Conservation (phyloP, 75 land plant genomes). For the Pinus tabuliformis region DNA sequence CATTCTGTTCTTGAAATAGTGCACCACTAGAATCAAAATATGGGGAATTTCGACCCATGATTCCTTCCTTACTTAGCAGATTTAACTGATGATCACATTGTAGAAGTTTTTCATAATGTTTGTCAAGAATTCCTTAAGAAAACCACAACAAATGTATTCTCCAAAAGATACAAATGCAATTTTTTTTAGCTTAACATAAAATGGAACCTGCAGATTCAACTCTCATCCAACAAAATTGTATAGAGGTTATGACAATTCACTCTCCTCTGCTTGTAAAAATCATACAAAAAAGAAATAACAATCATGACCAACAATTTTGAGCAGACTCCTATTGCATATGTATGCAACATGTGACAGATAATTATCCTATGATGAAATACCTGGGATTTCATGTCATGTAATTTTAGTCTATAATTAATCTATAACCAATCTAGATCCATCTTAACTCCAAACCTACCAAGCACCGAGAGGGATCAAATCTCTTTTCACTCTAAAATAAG, state of each 20-base stretch:
- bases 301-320: not conserved
- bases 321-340: not conserved
- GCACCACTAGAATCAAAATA: no score
- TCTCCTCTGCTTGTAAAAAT: not conserved
- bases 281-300: not conserved
- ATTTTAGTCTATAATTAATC: no score
- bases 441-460: no score
- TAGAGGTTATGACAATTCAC: not conserved
- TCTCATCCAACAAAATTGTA: not conserved
- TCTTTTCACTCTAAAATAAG: no score
- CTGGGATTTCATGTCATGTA: not conserved
- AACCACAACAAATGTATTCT: conserved; percentile 54
- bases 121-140: conserved; percentile 40
- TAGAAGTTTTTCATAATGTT: no score
- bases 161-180: not conserved
- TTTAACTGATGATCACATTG: no score
- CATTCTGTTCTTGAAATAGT: no score
- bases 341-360: not conserved
- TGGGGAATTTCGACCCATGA: no score
- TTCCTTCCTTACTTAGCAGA: no score
- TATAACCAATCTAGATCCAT: no score
- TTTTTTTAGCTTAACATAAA: not conserved
- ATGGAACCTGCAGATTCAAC: not conserved
- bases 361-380: no score
- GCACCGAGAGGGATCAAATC: no score